A percentile compares a stretch with the other conserved stretches of the same genome.
These are phyloP conservation scores for Fonsecaea multimorphosa DNA, from an alignment of 2,329 filamentous ascomycete genomes.

Conservation along the genomic window DNA sequence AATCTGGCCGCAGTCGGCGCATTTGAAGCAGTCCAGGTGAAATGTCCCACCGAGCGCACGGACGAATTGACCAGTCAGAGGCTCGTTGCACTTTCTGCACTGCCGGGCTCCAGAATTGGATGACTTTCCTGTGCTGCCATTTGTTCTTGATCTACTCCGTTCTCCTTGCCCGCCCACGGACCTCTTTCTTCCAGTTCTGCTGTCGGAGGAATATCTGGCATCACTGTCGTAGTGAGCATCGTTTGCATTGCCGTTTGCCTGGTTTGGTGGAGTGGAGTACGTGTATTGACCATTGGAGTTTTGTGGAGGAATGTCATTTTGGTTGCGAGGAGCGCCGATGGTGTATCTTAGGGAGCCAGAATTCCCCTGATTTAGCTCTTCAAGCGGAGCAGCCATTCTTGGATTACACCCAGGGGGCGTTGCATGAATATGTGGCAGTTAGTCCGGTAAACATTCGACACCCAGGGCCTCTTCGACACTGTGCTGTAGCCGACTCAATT, in stretches of 20 bases:
- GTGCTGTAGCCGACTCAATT: slow-evolving; percentile 1
- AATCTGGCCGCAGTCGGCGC: slow-evolving; percentile 93
- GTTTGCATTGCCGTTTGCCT: slow-evolving; percentile 31
- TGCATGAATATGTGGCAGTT: slow-evolving; percentile 27
- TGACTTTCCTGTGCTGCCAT: slow-evolving; percentile 42
- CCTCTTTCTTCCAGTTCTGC: slow-evolving; percentile 39
- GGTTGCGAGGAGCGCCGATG: slow-evolving; percentile 32
- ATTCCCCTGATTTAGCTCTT: slow-evolving; percentile 32
- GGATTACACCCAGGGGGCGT: slow-evolving; percentile 12
- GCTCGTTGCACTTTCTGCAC: slow-evolving; percentile 85
- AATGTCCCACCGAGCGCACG: slow-evolving; percentile 91
- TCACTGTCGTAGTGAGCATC: slow-evolving; percentile 37
- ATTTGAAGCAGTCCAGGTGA: slow-evolving; percentile 97
- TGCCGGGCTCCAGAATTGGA: slow-evolving; percentile 55
- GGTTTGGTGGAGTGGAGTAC: slow-evolving; percentile 26
- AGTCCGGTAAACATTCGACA: slow-evolving; percentile 26
- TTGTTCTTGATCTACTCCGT: slow-evolving; percentile 44
- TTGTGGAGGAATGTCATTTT: slow-evolving; percentile 26
- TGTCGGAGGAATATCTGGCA: slow-evolving; percentile 38
- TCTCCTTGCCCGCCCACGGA: slow-evolving; percentile 37
- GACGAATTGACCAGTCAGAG: slow-evolving; percentile 93
- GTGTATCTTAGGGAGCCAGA: slow-evolving; percentile 35
- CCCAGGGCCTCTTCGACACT: slow-evolving; percentile 6
- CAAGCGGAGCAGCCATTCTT: slow-evolving; percentile 33
- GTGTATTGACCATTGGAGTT: slow-evolving; percentile 29